Percentiles rank a stretch among this genome's conserved stretches.
phyloP scores from a whole-genome alignment of 1,284 basidiomycete genomes.

The Marasmius oreades region DNA sequence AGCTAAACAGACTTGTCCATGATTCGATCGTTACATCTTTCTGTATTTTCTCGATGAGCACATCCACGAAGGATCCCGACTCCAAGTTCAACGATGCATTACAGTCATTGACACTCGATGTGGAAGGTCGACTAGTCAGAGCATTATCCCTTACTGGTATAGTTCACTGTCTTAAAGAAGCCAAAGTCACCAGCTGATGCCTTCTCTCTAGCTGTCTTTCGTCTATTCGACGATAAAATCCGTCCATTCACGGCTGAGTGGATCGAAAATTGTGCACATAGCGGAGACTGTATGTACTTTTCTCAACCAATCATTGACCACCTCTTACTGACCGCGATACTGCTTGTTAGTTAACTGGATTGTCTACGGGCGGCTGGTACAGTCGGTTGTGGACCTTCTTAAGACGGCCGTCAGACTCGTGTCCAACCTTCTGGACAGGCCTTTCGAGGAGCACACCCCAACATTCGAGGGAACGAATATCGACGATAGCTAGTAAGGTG shows the following conservation, averaged over 20 bases:
- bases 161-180: conserved; percentile 31
- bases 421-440: conserved; percentile 26
- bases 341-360: conserved; percentile 53
- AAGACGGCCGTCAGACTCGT: conserved; percentile 26
- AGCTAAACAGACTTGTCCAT: conserved; percentile 46
- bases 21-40: conserved; percentile 40
- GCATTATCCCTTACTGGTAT: conserved; percentile 44
- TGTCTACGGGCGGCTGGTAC: conserved; percentile 47
- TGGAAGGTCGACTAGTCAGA: conserved; percentile 52
- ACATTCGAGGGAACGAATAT: conserved; percentile 20
- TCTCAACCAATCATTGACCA: not conserved
- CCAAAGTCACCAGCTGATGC: too few relatives aligned
- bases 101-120: conserved; percentile 42
- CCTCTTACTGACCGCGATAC: not conserved
- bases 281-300: conserved; percentile 46
- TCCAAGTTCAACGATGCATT: conserved; percentile 44
- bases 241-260: conserved; percentile 48
- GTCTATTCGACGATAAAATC: conserved; percentile 44
- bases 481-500: conserved; percentile 23
- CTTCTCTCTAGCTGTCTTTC: conserved; percentile 20
- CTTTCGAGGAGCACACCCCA: conserved; percentile 23
- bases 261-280: conserved; percentile 48
- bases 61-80: conserved; percentile 52
- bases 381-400: conserved; percentile 36
- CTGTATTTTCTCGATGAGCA: conserved; percentile 44